Evolutionary conservation across 345 rosid species (phyloP).

Genomic region (Brassica cretica): DNA sequence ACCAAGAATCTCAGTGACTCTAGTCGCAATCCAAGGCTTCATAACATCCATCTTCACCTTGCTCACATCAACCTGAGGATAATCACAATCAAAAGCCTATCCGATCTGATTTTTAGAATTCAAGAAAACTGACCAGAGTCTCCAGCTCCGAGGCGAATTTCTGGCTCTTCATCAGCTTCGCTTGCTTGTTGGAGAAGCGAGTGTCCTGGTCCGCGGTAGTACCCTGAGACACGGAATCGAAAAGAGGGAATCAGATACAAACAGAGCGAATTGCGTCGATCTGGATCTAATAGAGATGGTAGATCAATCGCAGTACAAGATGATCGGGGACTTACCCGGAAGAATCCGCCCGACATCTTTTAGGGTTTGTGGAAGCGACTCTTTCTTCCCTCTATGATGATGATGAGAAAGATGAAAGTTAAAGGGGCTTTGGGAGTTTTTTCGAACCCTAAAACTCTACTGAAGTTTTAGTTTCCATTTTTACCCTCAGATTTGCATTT

Average conservation of each 20-base stretch:
- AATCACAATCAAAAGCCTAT: not conserved
- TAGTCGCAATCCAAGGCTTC: constrained; percentile 89
- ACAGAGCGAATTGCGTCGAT: constrained; percentile 15
- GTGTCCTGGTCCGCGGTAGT: constrained; percentile 98
- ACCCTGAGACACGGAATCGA: constrained; percentile 48
- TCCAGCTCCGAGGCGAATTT: constrained; percentile 90
- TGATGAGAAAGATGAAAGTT: constrained; percentile 12
- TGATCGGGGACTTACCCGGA: constrained; percentile 50
- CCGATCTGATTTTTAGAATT: not conserved
- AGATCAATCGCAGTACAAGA: not conserved
- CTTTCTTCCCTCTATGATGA: not conserved
- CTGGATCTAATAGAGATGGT: constrained; percentile 33
- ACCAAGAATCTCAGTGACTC: constrained; percentile 94
- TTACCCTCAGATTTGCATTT: not conserved
- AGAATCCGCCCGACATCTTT: constrained; percentile 78
- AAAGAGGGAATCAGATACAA: not conserved
- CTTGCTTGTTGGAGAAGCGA: constrained; percentile 98
- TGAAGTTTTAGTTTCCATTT: not conserved
- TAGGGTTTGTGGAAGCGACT: constrained; percentile 36
- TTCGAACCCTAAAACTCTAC: constrained; percentile 28
- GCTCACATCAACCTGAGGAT: constrained; percentile 66
- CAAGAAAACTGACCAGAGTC: constrained; percentile 51
- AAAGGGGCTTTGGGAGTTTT: constrained; percentile 22
- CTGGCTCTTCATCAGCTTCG: constrained; percentile 86
- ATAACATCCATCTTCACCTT: constrained; percentile 96